Conservation (phyloP, 495 filamentous ascomycete species). For the Aspergillus conjunctus region DNA sequence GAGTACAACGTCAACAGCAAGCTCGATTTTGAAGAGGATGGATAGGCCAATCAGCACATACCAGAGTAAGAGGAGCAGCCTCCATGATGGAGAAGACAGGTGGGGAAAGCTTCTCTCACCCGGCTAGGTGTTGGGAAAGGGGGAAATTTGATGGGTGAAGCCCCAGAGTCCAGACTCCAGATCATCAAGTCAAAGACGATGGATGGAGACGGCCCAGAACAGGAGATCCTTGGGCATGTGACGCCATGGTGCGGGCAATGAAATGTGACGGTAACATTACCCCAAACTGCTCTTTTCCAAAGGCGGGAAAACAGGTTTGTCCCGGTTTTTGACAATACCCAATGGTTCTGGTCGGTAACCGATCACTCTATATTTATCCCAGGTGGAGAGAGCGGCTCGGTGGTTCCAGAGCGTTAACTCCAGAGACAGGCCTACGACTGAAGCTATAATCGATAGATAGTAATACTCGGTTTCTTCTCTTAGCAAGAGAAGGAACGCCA, state of each 20-base stretch:
- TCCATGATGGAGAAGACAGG: slow-evolving; percentile 52
- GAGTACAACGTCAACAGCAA: slow-evolving; percentile 24
- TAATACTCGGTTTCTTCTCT: too few species aligned
- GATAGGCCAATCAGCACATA: slow-evolving; percentile 30
- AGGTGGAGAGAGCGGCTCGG: neutral
- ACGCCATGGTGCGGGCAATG: slow-evolving; percentile 12
- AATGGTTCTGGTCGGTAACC: neutral
- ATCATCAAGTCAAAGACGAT: neutral
- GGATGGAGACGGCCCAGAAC: neutral
- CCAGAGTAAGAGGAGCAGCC: slow-evolving; percentile 60
- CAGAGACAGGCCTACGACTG: too few species aligned
- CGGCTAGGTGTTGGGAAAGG: neutral
- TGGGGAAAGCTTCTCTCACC: neutral
- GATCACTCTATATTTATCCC: neutral
- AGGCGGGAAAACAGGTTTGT: neutral
- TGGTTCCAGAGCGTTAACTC: too few species aligned
- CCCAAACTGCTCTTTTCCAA: neutral
- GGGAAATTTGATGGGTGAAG: neutral
- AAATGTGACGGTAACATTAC: slow-evolving; percentile 23
- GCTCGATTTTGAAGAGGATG: slow-evolving; percentile 11
- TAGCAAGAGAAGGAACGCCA: too few species aligned
- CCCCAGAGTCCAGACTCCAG: neutral
- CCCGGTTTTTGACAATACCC: neutral
- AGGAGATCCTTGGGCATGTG: slow-evolving; percentile 7
- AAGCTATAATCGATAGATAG: too few species aligned